Evolutionary conservation across 2,329 filamentous ascomycete genomes (phyloP).

Genomic region (Madurella fahalii): DNA sequence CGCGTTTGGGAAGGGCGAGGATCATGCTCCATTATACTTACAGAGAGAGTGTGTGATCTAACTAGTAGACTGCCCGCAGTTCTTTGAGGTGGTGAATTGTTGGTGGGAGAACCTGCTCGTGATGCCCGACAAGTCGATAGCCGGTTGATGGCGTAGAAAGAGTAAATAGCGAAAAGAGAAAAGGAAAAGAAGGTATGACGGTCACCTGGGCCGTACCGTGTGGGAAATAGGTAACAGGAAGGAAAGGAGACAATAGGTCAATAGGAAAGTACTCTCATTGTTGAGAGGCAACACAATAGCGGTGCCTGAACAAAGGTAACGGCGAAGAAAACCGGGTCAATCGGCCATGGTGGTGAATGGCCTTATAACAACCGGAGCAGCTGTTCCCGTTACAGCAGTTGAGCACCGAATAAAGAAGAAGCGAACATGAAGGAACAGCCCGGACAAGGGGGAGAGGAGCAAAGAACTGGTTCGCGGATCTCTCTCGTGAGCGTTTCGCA

Average conservation of each 20-base stretch:
- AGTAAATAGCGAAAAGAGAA: neutral
- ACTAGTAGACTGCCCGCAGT: conserved; percentile 18
- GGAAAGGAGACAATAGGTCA: conserved; percentile 18
- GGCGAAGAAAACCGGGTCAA: neutral
- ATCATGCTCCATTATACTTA: conserved; percentile 10
- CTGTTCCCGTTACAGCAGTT: conserved; percentile 2
- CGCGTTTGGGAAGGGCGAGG: neutral
- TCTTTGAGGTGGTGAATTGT: neutral
- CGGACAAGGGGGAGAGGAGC: conserved; percentile 12
- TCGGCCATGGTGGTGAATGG: conserved; percentile 8
- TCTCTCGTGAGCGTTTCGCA: conserved; percentile 24
- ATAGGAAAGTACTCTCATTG: conserved; percentile 23
- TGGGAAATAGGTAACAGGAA: conserved; percentile 7
- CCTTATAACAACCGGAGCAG: conserved; percentile 19
- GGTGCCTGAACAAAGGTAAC: conserved; percentile 16
- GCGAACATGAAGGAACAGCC: neutral
- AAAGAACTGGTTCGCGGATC: conserved; percentile 20
- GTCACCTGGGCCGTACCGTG: conserved; percentile 9
- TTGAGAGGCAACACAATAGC: conserved; percentile 18
- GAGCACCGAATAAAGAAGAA: conserved; percentile 12
- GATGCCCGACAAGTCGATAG: conserved; percentile 4
- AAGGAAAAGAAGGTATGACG: conserved; percentile 6
- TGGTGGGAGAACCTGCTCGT: conserved; percentile 13
- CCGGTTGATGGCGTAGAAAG: conserved; percentile 1
- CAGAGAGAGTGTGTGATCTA: conserved; percentile 15